Evolutionary conservation across 805 yeast species (phyloP).

Genomic region (Candida oleophila): DNA sequence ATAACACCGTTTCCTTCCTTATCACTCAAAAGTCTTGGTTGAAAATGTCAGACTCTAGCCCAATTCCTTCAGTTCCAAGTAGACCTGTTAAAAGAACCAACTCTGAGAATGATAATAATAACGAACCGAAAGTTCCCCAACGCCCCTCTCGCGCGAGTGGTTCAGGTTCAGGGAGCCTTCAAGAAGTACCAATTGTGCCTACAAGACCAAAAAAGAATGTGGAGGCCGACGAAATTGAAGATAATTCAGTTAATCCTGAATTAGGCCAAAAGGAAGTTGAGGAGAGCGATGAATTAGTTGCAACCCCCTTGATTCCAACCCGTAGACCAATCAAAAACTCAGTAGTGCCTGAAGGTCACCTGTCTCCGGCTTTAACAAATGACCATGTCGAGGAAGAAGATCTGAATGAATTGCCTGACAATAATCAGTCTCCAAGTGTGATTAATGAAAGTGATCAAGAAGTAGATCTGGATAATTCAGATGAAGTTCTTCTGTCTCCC

Average conservation of each 20-base stretch:
- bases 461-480: not conserved
- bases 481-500: not conserved
- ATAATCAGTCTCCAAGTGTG: too few species aligned
- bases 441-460: too few species aligned
- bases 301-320: too few species aligned
- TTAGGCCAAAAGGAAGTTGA: not conserved
- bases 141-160: not conserved
- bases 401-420: too few species aligned
- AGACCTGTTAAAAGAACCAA: slow-evolving; percentile 19
- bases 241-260: not conserved
- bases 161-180: not conserved
- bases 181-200: slow-evolving; percentile 16
- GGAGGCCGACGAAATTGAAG: not conserved
- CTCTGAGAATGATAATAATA: not conserved
- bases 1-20: too few species aligned
- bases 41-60: slow-evolving; percentile 5
- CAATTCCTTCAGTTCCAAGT: slow-evolving; percentile 24
- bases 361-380: too few species aligned
- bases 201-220: slow-evolving; percentile 10
- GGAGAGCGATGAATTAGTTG: too few species aligned
- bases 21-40: too few species aligned
- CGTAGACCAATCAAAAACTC: too few species aligned
- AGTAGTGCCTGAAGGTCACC: too few species aligned
- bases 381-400: too few species aligned
- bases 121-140: not conserved